These are phyloP conservation scores for Didymella exigua DNA, from an alignment of 2,329 filamentous ascomycete species.

Conservation along the genomic window DNA sequence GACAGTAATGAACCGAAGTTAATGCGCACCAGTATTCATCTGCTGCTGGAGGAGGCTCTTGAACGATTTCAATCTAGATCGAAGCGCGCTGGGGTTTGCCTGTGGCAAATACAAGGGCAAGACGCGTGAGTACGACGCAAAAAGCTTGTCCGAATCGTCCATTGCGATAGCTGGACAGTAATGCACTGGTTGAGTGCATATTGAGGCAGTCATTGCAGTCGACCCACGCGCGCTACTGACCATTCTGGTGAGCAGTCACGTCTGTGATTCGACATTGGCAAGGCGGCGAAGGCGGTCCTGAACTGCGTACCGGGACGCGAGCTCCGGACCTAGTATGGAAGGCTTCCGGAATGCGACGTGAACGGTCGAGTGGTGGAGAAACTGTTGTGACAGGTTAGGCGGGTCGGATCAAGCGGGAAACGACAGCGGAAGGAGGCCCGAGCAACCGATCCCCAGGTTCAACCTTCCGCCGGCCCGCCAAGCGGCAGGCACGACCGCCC, in stretches of 20 bases:
- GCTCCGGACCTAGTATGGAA: constrained; percentile 37
- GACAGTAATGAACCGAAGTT: constrained; percentile 43
- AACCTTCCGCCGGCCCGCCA: constrained; percentile 25
- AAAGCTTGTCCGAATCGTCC: constrained; percentile 22
- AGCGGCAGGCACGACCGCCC: constrained; percentile 23
- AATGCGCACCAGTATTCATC: constrained; percentile 33
- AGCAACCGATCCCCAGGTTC: constrained; percentile 24
- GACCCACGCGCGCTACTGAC: constrained; percentile 22
- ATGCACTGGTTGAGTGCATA: constrained; percentile 29
- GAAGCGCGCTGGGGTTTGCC: constrained; percentile 27
- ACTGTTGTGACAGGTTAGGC: constrained; percentile 35
- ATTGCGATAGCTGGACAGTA: constrained; percentile 23
- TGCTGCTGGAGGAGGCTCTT: constrained; percentile 33
- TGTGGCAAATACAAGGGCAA: constrained; percentile 36
- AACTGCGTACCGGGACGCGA: constrained; percentile 31
- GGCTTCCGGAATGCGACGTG: constrained; percentile 27
- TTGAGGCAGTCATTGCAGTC: constrained; percentile 29
- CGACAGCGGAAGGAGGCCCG: constrained; percentile 38
- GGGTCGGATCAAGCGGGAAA: constrained; percentile 39
- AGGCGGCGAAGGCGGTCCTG: constrained; percentile 45
- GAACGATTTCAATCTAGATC: constrained; percentile 39
- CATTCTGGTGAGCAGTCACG: constrained; percentile 25
- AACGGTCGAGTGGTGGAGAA: constrained; percentile 44
- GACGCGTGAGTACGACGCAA: constrained; percentile 20
- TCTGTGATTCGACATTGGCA: constrained; percentile 33